Percentiles rank a stretch among this genome's conserved stretches.
Evolutionary conservation across 1,139 yeast species (phyloP).

Genomic region (Saccharomyces hybrid): DNA sequence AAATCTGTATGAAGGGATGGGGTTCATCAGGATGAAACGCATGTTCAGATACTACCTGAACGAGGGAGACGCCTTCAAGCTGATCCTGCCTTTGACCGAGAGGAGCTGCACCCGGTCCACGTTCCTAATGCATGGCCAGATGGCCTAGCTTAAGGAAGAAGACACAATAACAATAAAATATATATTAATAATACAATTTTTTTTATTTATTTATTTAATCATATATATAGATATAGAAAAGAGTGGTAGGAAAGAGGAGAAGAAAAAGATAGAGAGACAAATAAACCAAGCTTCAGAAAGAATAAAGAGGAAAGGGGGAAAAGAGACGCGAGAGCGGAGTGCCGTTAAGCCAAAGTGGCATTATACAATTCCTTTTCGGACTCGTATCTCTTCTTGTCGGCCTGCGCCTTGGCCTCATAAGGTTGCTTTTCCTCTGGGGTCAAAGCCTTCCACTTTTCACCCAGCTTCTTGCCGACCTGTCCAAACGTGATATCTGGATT

Average conservation of each 20-base stretch:
- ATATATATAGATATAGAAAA: background rate
- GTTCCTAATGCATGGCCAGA: slow-evolving; percentile 23
- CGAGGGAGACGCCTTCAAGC: slow-evolving; percentile 85
- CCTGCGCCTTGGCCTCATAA: slow-evolving; percentile 86
- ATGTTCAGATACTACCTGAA: slow-evolving; percentile 81
- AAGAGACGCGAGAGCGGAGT: background rate
- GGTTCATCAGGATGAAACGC: slow-evolving; percentile 75
- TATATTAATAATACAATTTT: background rate
- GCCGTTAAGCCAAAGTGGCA: slow-evolving; percentile 32
- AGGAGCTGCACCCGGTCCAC: slow-evolving; percentile 41
- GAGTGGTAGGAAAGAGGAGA: background rate
- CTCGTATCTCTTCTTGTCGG: slow-evolving; percentile 96
- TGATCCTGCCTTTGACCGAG: slow-evolving; percentile 60
- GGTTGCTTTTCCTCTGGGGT: slow-evolving; percentile 75
- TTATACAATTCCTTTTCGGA: slow-evolving; percentile 88
- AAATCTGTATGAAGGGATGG: slow-evolving; percentile 72
- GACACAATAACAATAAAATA: background rate
- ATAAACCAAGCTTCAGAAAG: background rate
- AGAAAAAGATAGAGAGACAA: background rate
- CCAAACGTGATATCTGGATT: slow-evolving; percentile 93
- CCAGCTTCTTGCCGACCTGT: slow-evolving; percentile 84
- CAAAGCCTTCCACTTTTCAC: slow-evolving; percentile 94
- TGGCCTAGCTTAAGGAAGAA: background rate
- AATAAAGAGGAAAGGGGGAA: background rate
- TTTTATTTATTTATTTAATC: background rate